phyloP scores from a whole-genome alignment of 2,329 filamentous ascomycete species.

The Colletotrichum chrysophilum region DNA sequence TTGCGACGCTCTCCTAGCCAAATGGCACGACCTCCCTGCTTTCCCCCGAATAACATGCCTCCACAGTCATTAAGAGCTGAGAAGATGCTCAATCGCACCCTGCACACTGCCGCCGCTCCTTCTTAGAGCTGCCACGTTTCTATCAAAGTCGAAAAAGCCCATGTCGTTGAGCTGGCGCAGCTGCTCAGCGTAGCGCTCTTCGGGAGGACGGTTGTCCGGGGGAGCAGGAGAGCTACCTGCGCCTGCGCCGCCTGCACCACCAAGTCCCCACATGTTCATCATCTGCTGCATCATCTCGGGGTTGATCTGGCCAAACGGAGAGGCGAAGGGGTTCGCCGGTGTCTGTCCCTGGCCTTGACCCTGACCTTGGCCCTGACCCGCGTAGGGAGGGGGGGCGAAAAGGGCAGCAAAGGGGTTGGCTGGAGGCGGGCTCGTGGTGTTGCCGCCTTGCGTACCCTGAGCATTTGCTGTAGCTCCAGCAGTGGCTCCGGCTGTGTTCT shows the following conservation, averaged over 20 bases:
- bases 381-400: slow-evolving; percentile 47
- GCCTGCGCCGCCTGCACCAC: slow-evolving; percentile 36
- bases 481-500: slow-evolving; percentile 14
- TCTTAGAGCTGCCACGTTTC: slow-evolving; percentile 87
- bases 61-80: slow-evolving; percentile 37
- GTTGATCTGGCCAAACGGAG: slow-evolving; percentile 46
- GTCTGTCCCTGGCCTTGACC: slow-evolving; percentile 29
- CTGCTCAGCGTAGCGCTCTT: slow-evolving; percentile 91
- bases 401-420: slow-evolving; percentile 74
- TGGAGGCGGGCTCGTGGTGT: slow-evolving; percentile 39
- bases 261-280: slow-evolving; percentile 53
- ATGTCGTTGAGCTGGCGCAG: slow-evolving; percentile 95
- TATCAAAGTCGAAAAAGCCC: slow-evolving; percentile 97
- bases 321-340: slow-evolving; percentile 45
- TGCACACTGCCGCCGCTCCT: slow-evolving; percentile 93
- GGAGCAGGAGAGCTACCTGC: slow-evolving; percentile 55
- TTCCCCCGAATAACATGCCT: not conserved
- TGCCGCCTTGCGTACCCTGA: slow-evolving; percentile 26
- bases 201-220: slow-evolving; percentile 84
- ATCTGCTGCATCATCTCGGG: slow-evolving; percentile 62
- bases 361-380: slow-evolving; percentile 36
- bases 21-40: not conserved
- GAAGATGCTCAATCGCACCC: slow-evolving; percentile 81
- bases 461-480: slow-evolving; percentile 23
- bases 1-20: not conserved